Base-by-base conservation (phyloP, 78 protist species). In the Dictyostelium capitatum region DNA sequence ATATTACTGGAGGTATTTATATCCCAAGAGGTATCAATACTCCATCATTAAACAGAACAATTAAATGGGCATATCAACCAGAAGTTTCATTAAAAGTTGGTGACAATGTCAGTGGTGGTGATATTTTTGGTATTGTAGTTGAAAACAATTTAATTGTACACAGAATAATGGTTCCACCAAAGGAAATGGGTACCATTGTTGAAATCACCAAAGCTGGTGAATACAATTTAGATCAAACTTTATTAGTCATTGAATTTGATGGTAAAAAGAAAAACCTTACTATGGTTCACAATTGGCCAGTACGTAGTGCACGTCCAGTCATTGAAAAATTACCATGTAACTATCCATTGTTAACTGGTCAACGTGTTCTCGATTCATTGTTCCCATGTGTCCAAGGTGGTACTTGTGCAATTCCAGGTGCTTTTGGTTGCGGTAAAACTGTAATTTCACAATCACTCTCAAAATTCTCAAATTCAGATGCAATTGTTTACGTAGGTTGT, bases 341-440 rank as follows among this genome's bases (percentile, higher is more conserved):
- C 95, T 12, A 78, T 54, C 99, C 99, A 20, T 96, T 99, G 41
- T 87, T 98, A 37, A 97, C 99, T 37, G 99, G 99, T 75, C 99
- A 99, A 97, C 98, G 99, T 62, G 99, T 99, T 23, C 95, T 99
- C 47, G 99, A 99, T 82, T 98, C 99, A 4, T 97, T 99, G 57
- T 99, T 99, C 99, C 99, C 99, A 62, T 94, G 95, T 83, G 98
- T 98, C 19, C 98, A 97, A 82, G 99, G 99, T 20, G 99, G 99
- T 25, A 99, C 99, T 19, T 98, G 99, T 69, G 99, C 99, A 81
- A 98, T 99, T 41, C 99, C 99, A 53, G 99, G 99, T 6, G 99
- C 99, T 70, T 99, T 99, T 84, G 99, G 99, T 75, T 99, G 99
- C 95, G 99, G 99, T 80, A 99, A 99, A 97, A 99, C 99, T n/a